Evolutionary conservation across 371 early-diverging fungal genomes (phyloP).

Genomic region (Dichotomocladium elegans): DNA sequence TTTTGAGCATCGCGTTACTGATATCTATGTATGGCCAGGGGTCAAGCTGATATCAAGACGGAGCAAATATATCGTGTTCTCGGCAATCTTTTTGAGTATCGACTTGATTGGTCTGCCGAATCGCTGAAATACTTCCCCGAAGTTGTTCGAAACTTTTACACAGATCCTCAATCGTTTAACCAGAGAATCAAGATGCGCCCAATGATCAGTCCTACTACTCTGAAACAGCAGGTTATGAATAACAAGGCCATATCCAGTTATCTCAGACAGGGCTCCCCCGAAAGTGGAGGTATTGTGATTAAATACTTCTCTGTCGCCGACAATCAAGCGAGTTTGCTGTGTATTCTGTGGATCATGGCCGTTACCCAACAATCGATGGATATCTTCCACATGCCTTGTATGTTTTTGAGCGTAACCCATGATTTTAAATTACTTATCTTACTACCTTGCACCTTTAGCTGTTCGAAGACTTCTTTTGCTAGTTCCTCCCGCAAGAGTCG

Average conservation of each 20-base stretch:
- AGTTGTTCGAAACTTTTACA: slow-evolving; percentile 49
- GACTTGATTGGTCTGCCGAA: slow-evolving; percentile 57
- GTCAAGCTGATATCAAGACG: slow-evolving; percentile 56
- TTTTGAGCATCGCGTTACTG: too few relatives aligned
- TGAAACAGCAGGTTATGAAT: slow-evolving; percentile 23
- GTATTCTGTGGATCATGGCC: slow-evolving; percentile 64
- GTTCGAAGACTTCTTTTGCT: slow-evolving; percentile 64
- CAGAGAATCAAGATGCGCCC: slow-evolving; percentile 14
- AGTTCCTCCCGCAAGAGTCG: slow-evolving; percentile 67
- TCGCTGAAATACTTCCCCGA: slow-evolving; percentile 53
- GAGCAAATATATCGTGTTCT: slow-evolving; percentile 55
- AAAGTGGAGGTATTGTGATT: slow-evolving; percentile 27
- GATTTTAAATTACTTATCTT: neutral
- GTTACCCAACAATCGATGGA: slow-evolving; percentile 29
- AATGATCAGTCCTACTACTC: slow-evolving; percentile 30
- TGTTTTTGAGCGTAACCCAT: too few relatives aligned
- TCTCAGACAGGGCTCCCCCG: slow-evolving; percentile 35
- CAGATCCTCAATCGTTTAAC: slow-evolving; percentile 18
- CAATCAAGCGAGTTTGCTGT: slow-evolving; percentile 64
- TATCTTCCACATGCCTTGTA: slow-evolving; percentile 35
- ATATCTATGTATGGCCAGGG: too few relatives aligned
- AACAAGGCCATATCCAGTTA: slow-evolving; percentile 30
- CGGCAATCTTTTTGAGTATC: slow-evolving; percentile 46
- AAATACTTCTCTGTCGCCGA: slow-evolving; percentile 54
- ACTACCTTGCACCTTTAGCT: slow-evolving; percentile 14